Conservation (phyloP, 2,329 filamentous ascomycete species). For the Paraconiothyrium sp. region DNA sequence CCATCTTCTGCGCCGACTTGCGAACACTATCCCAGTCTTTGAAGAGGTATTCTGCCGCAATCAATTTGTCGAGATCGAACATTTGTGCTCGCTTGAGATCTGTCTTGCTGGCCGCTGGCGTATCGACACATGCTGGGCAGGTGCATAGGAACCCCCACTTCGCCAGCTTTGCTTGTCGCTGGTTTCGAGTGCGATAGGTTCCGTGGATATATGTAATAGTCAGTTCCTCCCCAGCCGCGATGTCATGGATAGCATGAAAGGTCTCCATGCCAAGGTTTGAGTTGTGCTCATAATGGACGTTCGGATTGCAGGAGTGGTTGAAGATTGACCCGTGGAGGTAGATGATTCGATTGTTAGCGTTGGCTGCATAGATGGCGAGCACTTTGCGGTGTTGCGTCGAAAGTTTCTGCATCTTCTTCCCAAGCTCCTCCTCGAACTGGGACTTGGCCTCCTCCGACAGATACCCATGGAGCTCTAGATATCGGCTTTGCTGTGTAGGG, state of each 20-base stretch:
- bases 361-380: conserved; percentile 17
- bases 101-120: conserved; percentile 15
- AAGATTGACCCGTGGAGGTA: conserved; percentile 36
- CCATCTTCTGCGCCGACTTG: no score
- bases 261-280: conserved; percentile 29
- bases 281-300: conserved; percentile 40
- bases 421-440: conserved; percentile 10
- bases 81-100: conserved; percentile 9
- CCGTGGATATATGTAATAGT: conserved; percentile 33
- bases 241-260: conserved; percentile 41
- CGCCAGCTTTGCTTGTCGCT: conserved; percentile 18
- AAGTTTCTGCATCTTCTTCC: conserved; percentile 14
- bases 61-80: neutral
- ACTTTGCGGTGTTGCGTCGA: conserved; percentile 11
- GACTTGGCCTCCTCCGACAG: conserved; percentile 3
- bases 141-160: conserved; percentile 22
- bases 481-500: conserved; percentile 8
- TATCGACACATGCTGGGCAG: conserved; percentile 20
- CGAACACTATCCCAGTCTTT: no score
- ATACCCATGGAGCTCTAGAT: conserved; percentile 16
- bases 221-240: conserved; percentile 38
- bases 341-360: conserved; percentile 15
- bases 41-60: neutral
- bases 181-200: neutral
- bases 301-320: conserved; percentile 44